Evolutionary conservation across 768 basidiomycete genomes (phyloP).

Genomic region (Panellus pusillus): DNA sequence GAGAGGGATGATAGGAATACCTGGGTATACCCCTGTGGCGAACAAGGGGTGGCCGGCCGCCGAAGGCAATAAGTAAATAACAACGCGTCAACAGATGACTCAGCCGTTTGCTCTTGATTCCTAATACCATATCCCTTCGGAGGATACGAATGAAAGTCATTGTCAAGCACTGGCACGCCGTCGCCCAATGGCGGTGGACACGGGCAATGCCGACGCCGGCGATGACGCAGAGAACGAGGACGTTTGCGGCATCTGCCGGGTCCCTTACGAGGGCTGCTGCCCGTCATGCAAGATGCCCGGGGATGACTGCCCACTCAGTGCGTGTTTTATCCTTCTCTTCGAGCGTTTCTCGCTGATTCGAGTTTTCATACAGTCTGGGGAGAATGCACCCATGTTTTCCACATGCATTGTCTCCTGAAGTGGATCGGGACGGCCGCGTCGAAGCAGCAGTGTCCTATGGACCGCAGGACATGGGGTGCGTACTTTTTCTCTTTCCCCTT

Average conservation of each 20-base stretch:
- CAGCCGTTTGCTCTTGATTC: too few relatives aligned
- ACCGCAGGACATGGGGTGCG: constrained; percentile 89
- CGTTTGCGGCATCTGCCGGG: constrained; percentile 85
- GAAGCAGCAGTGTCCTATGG: constrained; percentile 99
- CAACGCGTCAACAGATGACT: too few relatives aligned
- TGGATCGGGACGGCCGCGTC: constrained; percentile 91
- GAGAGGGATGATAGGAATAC: too few relatives aligned
- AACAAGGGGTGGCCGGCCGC: too few relatives aligned
- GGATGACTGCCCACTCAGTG: constrained; percentile 91
- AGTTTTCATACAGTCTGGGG: constrained; percentile 78
- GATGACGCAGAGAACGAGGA: constrained; percentile 48
- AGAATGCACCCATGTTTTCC: constrained; percentile 95
- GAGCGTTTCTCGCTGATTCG: background rate
- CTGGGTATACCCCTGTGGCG: too few relatives aligned
- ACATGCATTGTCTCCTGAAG: constrained; percentile 97
- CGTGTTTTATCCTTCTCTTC: constrained; percentile 27
- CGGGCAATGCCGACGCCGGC: constrained; percentile 32
- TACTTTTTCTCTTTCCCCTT: constrained; percentile 10
- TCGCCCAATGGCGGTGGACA: constrained; percentile 89
- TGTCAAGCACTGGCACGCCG: constrained; percentile 84
- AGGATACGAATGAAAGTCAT: constrained; percentile 65
- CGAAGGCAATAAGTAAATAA: too few relatives aligned
- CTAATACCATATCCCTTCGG: too few relatives aligned
- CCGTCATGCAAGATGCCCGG: constrained; percentile 96
- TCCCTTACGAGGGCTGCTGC: constrained; percentile 92